Percentiles rank a stretch among this genome's conserved stretches.
These are phyloP conservation scores for Protomyces gravidus DNA, from an alignment of 1,139 yeast genomes.

Conservation along the genomic window DNA sequence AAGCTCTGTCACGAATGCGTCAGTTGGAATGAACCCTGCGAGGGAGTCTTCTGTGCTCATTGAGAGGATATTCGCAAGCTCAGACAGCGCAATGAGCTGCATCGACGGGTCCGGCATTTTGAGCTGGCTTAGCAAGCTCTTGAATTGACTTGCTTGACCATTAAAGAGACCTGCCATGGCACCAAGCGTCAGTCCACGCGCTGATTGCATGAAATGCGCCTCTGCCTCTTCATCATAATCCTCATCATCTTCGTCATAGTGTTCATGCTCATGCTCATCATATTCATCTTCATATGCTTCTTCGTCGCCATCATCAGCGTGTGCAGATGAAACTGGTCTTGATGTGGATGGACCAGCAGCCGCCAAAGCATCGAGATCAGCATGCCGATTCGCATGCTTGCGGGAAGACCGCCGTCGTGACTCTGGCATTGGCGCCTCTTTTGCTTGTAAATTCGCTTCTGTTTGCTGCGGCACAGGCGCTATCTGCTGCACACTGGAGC, in stretches of 20 bases:
- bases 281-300: constrained; percentile 29
- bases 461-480: not conserved
- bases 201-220: constrained; percentile 31
- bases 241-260: constrained; percentile 29
- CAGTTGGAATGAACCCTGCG: constrained; percentile 52
- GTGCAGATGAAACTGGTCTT: too few relatives aligned
- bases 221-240: constrained; percentile 36
- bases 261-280: constrained; percentile 8
- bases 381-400: constrained; percentile 11
- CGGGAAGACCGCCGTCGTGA: constrained; percentile 22
- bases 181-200: constrained; percentile 35
- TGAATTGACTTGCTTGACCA: constrained; percentile 30
- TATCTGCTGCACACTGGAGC: too few relatives aligned
- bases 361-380: constrained; percentile 3
- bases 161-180: constrained; percentile 37
- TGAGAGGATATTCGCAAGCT: constrained; percentile 42
- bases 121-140: constrained; percentile 38
- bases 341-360: not conserved
- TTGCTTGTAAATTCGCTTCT: not conserved
- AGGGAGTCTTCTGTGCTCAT: constrained; percentile 42
- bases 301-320: constrained; percentile 23
- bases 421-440: constrained; percentile 9
- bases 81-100: constrained; percentile 45
- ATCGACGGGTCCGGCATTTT: constrained; percentile 46
- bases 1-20: constrained; percentile 53